Evolutionary conservation across 2,329 filamentous ascomycete genomes (phyloP), one percentile per base, ranked within the genome.

Genomic region (Trichoderma citrinoviride): DNA sequence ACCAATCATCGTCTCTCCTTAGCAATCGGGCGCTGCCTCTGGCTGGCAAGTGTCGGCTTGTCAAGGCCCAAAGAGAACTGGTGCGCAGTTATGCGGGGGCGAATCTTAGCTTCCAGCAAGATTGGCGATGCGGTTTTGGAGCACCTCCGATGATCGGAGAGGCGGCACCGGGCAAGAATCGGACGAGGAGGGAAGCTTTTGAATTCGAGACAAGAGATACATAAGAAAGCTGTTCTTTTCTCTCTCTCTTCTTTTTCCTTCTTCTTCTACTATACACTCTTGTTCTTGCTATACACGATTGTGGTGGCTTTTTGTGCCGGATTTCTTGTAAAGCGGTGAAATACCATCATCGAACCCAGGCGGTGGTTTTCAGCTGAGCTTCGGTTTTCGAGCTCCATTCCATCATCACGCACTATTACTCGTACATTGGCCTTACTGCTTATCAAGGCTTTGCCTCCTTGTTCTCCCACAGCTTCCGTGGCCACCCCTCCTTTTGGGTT

Each of bases 61-160:
- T 27, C 14, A 41, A 41, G 57, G 46, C 21, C 27, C 8, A 49
- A n/a, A n/a, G 43, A 29, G 27, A 25, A 50, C 23, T 27, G 47
- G 23, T 23, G 25, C 29, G 3, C 7, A 29, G 7, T 37, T 58
- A 29, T 5, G 47, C 19, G 27, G 49, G 47, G 58, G 40, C 40
- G 12, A 41, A 44, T 29, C 37, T 46, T n/a, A n/a, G 43, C 46
- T n/a, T 29, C 7, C 27, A 29, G 29, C 29, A 33, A 33, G 29
- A 33, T 33, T 33, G 29, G 29, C 29, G 29, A 33, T 33, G 29
- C 29, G 29, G 10, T 8, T 33, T 8, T 33, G 29, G 29, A 33
- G 25, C 25, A 46, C 5, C 62, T 70, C 69, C 69, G 69, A 71
- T 68, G 14, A 70, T 71, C 69, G 69, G 69, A 71, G 58, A 61